Evolutionary conservation across 768 basidiomycete species (phyloP).

Genomic region (Lactifluus pinguis): DNA sequence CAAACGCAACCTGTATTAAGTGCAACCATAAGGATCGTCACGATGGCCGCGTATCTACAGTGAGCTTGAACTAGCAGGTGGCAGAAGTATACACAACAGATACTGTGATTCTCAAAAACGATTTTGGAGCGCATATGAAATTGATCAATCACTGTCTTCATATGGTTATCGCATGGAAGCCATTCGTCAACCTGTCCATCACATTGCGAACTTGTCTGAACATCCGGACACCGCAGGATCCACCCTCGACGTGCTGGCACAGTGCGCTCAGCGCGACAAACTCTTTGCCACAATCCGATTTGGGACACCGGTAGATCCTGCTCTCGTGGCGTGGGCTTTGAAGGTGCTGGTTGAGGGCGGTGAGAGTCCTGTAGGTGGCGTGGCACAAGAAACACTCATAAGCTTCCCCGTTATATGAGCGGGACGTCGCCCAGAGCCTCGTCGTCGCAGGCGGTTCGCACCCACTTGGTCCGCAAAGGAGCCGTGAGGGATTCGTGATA

Average conservation of each 20-base stretch:
- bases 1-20: too few species aligned
- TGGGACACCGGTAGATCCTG: conserved; percentile 11
- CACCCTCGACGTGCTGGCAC: conserved; percentile 10
- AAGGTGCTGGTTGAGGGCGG: conserved; percentile 51
- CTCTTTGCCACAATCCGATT: background rate
- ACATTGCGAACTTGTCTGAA: conserved; percentile 2
- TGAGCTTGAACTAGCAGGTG: too few species aligned
- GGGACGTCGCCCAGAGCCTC: conserved; percentile 27
- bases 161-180: background rate
- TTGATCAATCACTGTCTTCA: background rate
- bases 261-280: conserved; percentile 8
- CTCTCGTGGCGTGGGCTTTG: conserved; percentile 36
- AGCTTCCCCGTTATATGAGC: conserved; percentile 33
- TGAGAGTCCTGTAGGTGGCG: conserved; percentile 24
- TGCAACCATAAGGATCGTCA: too few species aligned
- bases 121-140: too few species aligned
- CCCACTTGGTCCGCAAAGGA: background rate
- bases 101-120: too few species aligned
- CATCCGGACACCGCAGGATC: conserved; percentile 7
- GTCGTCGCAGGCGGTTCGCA: background rate
- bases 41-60: too few species aligned
- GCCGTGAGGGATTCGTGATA: background rate
- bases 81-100: too few species aligned
- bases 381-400: conserved; percentile 65
- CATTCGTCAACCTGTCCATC: conserved; percentile 4